Evolutionary conservation across 2,329 filamentous ascomycete species (phyloP).

Genomic region (Xylariaceae sp.): DNA sequence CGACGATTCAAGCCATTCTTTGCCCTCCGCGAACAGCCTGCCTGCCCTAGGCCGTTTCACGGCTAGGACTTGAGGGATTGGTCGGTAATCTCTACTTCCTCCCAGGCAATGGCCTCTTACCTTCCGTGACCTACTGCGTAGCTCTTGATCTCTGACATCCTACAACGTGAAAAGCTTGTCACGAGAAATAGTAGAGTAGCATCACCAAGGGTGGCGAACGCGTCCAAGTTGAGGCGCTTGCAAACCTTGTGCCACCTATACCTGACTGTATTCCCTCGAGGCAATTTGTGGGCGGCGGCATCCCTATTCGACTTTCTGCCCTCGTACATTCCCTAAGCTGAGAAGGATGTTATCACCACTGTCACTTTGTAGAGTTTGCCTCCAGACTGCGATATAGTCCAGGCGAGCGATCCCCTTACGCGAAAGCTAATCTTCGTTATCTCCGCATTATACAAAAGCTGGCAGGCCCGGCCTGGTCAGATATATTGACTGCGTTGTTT

Average conservation of each 20-base stretch:
- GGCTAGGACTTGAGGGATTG: conserved; percentile 2
- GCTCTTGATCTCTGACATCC: not conserved
- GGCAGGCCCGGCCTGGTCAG: no score
- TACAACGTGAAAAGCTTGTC: not conserved
- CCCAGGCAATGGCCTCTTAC: conserved; percentile 15
- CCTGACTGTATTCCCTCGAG: no score
- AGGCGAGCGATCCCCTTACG: no score
- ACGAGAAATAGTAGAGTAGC: not conserved
- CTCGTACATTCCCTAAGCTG: no score
- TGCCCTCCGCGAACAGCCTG: not conserved
- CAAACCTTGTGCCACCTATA: no score
- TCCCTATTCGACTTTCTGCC: no score
- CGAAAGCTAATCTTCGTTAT: no score
- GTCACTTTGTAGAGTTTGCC: no score
- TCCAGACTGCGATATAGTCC: conserved; percentile 20
- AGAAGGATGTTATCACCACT: no score
- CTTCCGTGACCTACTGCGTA: conserved; percentile 15
- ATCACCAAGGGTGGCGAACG: not conserved
- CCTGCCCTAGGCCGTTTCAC: not conserved
- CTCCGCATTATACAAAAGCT: no score
- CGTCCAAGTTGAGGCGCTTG: not conserved
- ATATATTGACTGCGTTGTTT: conserved; percentile 21
- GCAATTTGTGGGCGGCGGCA: no score
- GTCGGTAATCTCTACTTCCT: conserved; percentile 11
- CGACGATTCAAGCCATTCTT: conserved; percentile 2